Percentiles rank a stretch among this genome's conserved stretches.
Evolutionary conservation across 2,329 filamentous ascomycete genomes (phyloP).

Genomic region (Thyridium curvatum): DNA sequence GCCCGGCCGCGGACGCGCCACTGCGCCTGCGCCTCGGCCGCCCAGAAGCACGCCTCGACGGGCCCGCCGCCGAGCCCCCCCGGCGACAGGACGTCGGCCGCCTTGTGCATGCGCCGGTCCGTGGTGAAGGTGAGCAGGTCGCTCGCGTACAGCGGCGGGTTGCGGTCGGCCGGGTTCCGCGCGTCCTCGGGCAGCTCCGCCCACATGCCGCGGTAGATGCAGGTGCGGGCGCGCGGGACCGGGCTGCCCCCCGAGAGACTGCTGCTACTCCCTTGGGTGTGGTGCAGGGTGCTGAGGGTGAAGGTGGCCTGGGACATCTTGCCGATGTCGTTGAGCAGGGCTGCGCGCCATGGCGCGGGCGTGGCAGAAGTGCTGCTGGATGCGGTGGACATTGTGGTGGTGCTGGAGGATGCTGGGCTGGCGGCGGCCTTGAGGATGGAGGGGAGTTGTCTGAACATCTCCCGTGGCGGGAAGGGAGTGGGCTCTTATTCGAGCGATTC

Average conservation of each 20-base stretch:
- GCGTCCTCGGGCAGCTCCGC: slow-evolving; percentile 64
- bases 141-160: slow-evolving; percentile 63
- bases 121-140: slow-evolving; percentile 82
- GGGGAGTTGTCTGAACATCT: too few species aligned
- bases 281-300: slow-evolving; percentile 43
- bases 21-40: slow-evolving; percentile 62
- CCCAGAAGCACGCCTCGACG: slow-evolving; percentile 84
- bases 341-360: slow-evolving; percentile 46
- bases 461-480: too few species aligned
- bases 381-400: not conserved
- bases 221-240: slow-evolving; percentile 62
- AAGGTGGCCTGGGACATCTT: slow-evolving; percentile 42
- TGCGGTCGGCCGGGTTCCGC: slow-evolving; percentile 65
- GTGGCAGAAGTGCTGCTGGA: slow-evolving; percentile 4
- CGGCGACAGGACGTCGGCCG: slow-evolving; percentile 58
- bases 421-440: too few species aligned
- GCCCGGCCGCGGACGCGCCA: slow-evolving; percentile 78
- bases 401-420: not conserved
- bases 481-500: too few species aligned
- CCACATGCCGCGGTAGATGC: slow-evolving; percentile 84
- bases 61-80: slow-evolving; percentile 53
- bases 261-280: not conserved
- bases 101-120: slow-evolving; percentile 82
- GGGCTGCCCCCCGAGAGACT: slow-evolving; percentile 35
- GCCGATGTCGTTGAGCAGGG: slow-evolving; percentile 44